A percentile compares a stretch with the other conserved stretches of the same genome.
phyloP scores from a whole-genome alignment of 2,329 filamentous ascomycete species.

The Shiraia sp. region DNA sequence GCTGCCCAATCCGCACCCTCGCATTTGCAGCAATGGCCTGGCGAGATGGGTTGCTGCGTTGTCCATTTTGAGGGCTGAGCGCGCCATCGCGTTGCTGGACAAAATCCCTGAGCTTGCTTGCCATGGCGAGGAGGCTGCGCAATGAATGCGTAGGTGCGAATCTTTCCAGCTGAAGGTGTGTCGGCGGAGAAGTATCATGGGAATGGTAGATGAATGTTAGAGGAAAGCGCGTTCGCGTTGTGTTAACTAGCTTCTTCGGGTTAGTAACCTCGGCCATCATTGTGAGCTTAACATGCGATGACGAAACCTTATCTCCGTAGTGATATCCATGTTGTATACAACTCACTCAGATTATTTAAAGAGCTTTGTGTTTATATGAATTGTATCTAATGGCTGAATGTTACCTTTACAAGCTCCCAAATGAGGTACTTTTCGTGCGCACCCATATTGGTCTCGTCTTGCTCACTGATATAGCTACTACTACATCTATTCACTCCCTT shows the following conservation, averaged over 20 bases:
- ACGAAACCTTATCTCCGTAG: slow-evolving; percentile 36
- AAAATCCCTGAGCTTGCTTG: slow-evolving; percentile 10
- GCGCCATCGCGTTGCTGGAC: slow-evolving; percentile 16
- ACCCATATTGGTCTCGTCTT: not conserved
- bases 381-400: slow-evolving; percentile 28
- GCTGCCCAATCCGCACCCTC: slow-evolving; percentile 18
- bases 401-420: slow-evolving; percentile 42
- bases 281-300: slow-evolving; percentile 21
- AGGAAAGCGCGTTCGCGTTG: slow-evolving; percentile 29
- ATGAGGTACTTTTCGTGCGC: slow-evolving; percentile 32
- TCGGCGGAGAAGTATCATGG: slow-evolving; percentile 13
- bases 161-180: slow-evolving; percentile 3
- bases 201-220: slow-evolving; percentile 23
- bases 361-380: not conserved
- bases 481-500: slow-evolving; percentile 49
- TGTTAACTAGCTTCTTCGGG: slow-evolving; percentile 20
- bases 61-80: slow-evolving; percentile 18
- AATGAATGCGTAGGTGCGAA: slow-evolving; percentile 1
- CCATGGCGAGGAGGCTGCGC: not conserved
- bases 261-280: slow-evolving; percentile 8
- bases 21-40: slow-evolving; percentile 24
- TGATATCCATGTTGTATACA: slow-evolving; percentile 11
- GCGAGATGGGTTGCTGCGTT: slow-evolving; percentile 14
- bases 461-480: slow-evolving; percentile 43
- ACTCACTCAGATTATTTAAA: not conserved